Evolutionary conservation across 2,329 filamentous ascomycete genomes (phyloP), one percentile per base, ranked within the genome.

Genomic region (Lithohypha guttulata): DNA sequence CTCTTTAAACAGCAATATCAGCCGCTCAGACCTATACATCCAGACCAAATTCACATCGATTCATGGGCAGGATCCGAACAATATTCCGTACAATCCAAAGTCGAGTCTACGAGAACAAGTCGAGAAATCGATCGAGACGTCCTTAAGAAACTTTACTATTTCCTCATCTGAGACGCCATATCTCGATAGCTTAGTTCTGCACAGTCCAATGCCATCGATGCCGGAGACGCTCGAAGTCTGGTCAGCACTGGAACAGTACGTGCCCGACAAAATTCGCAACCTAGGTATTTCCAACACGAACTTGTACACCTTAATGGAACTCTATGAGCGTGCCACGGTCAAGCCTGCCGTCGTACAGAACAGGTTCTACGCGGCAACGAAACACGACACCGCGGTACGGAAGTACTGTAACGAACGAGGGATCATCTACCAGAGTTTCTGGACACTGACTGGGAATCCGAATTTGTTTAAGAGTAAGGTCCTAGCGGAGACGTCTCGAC

Each of bases 1-100:
- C 26, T 77, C 77, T 23, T 69, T 84, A 36, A 51, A 77, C 21
- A 74, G 74, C 2, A 58, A 73, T n/a, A 62, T 82, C 32, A 68
- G 53, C 34, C 65, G 77, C 42, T 58, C 68, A 31, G 73, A 81
- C 22, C 51, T 89, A 32, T 84, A 78, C 55, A 75, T 83, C 30
- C 84, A 93, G 69, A 87, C 84, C n/a, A 91, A 89, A 58, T 91
- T 80, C 62, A 84, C 81, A 1, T 69, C 79, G 0, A 58, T 75
- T 3, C 59, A 59, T 11, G 77, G 74, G 17, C 81, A 87, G 55
- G 73, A 79, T 52, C 63, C 62, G 2, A 58, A 60, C 27, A 67
- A 74, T 34, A 66, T 77, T 59, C 80, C 81, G 0, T 84, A 84
- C 57, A 66, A 79, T 51, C 58, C 71, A 1, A 54, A 63, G 2